These are phyloP conservation scores for Puccinia triticina DNA, from an alignment of 1,284 basidiomycete species.

Conservation along the genomic window DNA sequence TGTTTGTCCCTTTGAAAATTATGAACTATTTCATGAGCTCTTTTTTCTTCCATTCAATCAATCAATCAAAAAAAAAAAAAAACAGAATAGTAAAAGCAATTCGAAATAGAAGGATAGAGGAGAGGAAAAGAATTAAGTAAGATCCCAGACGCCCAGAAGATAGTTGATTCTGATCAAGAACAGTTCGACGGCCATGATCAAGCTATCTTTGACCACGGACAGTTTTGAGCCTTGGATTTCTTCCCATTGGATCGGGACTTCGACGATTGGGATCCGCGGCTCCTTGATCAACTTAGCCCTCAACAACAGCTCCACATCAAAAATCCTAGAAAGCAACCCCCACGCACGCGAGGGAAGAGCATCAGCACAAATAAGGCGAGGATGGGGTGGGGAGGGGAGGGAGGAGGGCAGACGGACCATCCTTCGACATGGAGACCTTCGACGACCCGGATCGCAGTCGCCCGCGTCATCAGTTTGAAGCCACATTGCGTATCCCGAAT, in stretches of 20 bases:
- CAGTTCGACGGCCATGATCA: slow-evolving; percentile 86
- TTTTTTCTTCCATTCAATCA: no score
- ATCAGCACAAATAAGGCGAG: slow-evolving; percentile 15
- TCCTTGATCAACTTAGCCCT: slow-evolving; percentile 63
- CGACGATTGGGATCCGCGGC: slow-evolving; percentile 70
- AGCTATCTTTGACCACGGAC: slow-evolving; percentile 76
- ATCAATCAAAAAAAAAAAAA: no score
- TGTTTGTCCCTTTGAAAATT: no score
- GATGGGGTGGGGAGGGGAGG: neutral
- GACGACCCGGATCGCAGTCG: slow-evolving; percentile 15
- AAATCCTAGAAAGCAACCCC: slow-evolving; percentile 18
- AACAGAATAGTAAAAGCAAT: no score
- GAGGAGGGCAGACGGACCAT: slow-evolving; percentile 24
- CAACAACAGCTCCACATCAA: slow-evolving; percentile 44
- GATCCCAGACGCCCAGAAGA: slow-evolving; percentile 68
- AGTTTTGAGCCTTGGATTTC: slow-evolving; percentile 90
- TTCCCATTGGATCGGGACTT: slow-evolving; percentile 87
- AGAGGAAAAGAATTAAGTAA: slow-evolving; percentile 53
- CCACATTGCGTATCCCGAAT: slow-evolving; percentile 94
- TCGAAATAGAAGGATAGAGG: no score
- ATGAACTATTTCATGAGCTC: no score
- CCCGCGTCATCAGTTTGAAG: slow-evolving; percentile 69
- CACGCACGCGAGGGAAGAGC: neutral
- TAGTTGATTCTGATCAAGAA: slow-evolving; percentile 81
- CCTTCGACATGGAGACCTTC: slow-evolving; percentile 50